A percentile compares a stretch with the other conserved stretches of the same genome.
Evolutionary conservation across 345 rosid species (phyloP).

Genomic region (Brassica rapa): DNA sequence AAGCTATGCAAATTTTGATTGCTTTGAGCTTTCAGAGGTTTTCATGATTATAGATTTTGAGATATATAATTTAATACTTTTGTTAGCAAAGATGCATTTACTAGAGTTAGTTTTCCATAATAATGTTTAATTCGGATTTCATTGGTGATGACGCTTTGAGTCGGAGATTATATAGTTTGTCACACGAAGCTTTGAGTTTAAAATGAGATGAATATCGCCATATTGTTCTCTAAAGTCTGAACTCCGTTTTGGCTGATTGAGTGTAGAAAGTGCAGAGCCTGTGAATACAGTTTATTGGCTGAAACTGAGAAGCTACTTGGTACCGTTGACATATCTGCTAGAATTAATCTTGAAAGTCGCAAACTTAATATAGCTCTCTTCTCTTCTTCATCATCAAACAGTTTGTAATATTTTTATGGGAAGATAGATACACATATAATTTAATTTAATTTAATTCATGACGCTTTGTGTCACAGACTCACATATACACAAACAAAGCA

Average conservation of each 20-base stretch:
- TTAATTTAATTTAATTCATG: no score
- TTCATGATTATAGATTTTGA: constrained; percentile 14
- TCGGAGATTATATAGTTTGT: constrained; percentile 6
- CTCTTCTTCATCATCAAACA: no score
- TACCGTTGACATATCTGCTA: neutral
- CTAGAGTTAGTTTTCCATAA: constrained; percentile 24
- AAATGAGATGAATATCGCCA: neutral
- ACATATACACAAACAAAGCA: neutral
- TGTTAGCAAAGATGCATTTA: constrained; percentile 27
- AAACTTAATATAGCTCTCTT: no score
- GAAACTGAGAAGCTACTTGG: neutral
- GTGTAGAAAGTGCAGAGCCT: neutral
- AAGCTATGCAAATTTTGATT: constrained; percentile 7
- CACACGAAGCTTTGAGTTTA: neutral
- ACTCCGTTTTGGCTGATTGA: neutral
- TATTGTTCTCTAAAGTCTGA: neutral
- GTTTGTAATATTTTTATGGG: no score
- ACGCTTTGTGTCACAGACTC: neutral
- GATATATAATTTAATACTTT: neutral
- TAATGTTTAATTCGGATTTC: neutral
- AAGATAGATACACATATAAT: no score
- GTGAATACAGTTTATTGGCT: neutral
- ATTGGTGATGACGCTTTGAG: neutral
- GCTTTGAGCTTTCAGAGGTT: constrained; percentile 1
- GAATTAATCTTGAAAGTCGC: no score